Evolutionary conservation across 164 flowering plant species (phyloP).

Genomic region (Protea cynaroides): DNA sequence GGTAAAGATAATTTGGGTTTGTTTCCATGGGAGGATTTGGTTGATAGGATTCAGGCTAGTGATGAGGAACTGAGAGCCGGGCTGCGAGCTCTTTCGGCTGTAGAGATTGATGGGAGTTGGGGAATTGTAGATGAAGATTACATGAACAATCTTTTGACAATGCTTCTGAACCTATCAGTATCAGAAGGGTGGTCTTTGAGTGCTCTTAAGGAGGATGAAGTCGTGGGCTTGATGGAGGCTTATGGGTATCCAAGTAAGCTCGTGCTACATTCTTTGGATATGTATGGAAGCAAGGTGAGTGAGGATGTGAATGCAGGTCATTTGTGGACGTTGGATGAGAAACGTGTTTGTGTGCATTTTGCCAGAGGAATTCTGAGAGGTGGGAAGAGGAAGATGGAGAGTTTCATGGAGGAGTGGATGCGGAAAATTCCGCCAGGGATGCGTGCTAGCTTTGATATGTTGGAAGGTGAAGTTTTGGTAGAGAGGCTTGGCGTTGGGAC

Average conservation of each 20-base stretch:
- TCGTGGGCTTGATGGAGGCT: conserved; percentile 36
- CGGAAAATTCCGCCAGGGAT: conserved; percentile 61
- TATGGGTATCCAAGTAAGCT: conserved; percentile 63
- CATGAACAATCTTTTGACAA: conserved; percentile 45
- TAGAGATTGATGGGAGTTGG: conserved; percentile 89
- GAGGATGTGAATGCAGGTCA: conserved; percentile 16
- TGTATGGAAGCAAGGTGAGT: conserved; percentile 43
- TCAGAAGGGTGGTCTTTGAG: conserved; percentile 64
- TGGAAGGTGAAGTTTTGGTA: conserved; percentile 86
- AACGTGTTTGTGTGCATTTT: conserved; percentile 60
- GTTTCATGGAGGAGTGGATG: conserved; percentile 68
- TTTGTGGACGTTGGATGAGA: conserved; percentile 67
- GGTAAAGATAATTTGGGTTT: conserved; percentile 25
- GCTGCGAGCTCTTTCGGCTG: conserved; percentile 54
- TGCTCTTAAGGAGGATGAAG: conserved; percentile 57
- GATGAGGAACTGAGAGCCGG: conserved; percentile 69
- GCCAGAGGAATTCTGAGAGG: conserved; percentile 53
- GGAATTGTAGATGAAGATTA: conserved; percentile 66
- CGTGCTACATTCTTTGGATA: conserved; percentile 56
- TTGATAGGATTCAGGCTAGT: conserved; percentile 72
- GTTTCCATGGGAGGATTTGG: conserved; percentile 74
- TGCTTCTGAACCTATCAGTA: conserved; percentile 54
- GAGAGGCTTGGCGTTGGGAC: conserved; percentile 69
- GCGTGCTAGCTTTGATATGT: conserved; percentile 57
- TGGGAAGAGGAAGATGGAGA: conserved; percentile 68